phyloP scores from a whole-genome alignment of 192 early-diverging fungal species.

The Podila minutissima region DNA sequence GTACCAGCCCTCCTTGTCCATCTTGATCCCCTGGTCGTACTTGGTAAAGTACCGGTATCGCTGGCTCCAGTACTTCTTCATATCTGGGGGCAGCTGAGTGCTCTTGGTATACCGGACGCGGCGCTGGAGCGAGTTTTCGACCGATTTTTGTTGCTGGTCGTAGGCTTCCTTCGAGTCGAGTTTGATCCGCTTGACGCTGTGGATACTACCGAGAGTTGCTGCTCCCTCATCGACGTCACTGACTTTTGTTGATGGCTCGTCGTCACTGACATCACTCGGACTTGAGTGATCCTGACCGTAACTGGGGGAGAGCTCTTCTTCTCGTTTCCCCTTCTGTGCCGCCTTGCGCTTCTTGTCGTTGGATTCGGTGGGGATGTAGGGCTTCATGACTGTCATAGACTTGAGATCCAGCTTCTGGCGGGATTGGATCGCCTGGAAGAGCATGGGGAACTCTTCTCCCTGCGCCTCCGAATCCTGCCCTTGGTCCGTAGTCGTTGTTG shows the following conservation, averaged over 20 bases:
- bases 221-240: neutral
- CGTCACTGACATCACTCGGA: neutral
- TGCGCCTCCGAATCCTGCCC: neutral
- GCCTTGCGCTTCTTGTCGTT: slow-evolving; percentile 25
- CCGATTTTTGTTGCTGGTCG: slow-evolving; percentile 17
- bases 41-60: slow-evolving; percentile 84
- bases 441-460: slow-evolving; percentile 1
- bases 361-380: slow-evolving; percentile 9
- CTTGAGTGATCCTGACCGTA: neutral
- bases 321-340: neutral
- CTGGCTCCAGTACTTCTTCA: slow-evolving; percentile 80
- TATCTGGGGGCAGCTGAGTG: slow-evolving; percentile 21
- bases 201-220: neutral
- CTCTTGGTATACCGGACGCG: slow-evolving; percentile 13
- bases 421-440: slow-evolving; percentile 24
- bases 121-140: slow-evolving; percentile 7
- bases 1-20: slow-evolving; percentile 94
- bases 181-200: slow-evolving; percentile 26
- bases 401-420: slow-evolving; percentile 24
- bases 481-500: neutral
- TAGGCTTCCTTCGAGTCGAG: slow-evolving; percentile 23
- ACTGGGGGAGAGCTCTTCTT: neutral
- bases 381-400: slow-evolving; percentile 9
- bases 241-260: neutral
- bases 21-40: slow-evolving; percentile 86